A percentile compares a stretch with the other conserved stretches of the same genome.
These are phyloP conservation scores for Grigorovia humatica DNA, from an alignment of 805 yeast species.

Conservation along the genomic window DNA sequence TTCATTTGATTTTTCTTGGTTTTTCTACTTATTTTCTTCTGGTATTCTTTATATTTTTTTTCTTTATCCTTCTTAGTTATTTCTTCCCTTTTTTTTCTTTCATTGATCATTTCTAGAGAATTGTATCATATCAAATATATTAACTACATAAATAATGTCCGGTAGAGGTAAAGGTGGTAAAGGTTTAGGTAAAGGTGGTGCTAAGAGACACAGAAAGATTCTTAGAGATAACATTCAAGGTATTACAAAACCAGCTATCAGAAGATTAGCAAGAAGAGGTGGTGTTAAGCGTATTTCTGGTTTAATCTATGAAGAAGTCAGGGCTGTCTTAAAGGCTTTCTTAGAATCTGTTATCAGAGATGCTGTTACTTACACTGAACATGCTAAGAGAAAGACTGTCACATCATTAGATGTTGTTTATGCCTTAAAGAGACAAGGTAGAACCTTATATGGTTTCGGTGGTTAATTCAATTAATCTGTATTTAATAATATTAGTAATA, in stretches of 20 bases:
- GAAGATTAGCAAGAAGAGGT: slow-evolving; percentile 99
- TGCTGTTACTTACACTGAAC: slow-evolving; percentile 98
- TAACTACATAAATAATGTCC: slow-evolving; percentile 46
- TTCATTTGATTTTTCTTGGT: background rate
- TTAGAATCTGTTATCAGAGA: slow-evolving; percentile 96
- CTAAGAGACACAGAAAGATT: slow-evolving; percentile 99
- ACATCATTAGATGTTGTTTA: slow-evolving; percentile 97
- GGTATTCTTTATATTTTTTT: background rate
- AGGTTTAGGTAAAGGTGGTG: slow-evolving; percentile 99
- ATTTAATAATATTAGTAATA: background rate
- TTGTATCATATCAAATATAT: slow-evolving; percentile 3
- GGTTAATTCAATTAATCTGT: slow-evolving; percentile 45
- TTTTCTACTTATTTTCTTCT: background rate
- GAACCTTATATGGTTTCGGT: slow-evolving; percentile 99
- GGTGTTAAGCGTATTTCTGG: slow-evolving; percentile 99
- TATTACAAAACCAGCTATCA: slow-evolving; percentile 98
- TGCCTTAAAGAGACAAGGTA: slow-evolving; percentile 99
- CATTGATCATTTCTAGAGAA: background rate
- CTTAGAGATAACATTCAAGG: slow-evolving; percentile 99
- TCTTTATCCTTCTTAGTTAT: background rate
- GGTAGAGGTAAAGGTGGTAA: slow-evolving; percentile 99
- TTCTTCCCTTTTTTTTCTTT: background rate
- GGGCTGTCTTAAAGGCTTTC: slow-evolving; percentile 92
- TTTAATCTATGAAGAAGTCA: slow-evolving; percentile 96
- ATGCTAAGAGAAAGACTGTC: slow-evolving; percentile 99